Conservation (phyloP, 306 rosid genomes). For the Argentina anserina region DNA sequence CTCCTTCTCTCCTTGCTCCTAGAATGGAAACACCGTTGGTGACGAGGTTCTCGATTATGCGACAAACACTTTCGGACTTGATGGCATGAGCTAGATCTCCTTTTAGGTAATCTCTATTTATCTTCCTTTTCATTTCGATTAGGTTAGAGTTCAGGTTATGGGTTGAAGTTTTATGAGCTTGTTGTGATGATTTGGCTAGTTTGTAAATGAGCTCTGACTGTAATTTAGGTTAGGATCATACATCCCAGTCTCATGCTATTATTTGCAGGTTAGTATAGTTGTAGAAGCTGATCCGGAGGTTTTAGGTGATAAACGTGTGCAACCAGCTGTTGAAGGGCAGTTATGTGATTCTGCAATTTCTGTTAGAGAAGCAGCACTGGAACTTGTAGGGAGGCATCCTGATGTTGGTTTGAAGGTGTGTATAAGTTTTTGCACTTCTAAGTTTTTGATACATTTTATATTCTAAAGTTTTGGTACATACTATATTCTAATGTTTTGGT, state of each 20-base stretch:
- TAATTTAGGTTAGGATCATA: conserved; percentile 3
- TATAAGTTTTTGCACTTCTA: conserved; percentile 17
- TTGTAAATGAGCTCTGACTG: no score
- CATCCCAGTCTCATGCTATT: conserved; percentile 17
- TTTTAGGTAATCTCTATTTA: no score
- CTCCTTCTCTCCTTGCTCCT: no score
- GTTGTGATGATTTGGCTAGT: no score
- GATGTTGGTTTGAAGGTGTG: conserved; percentile 96
- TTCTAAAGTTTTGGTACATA: conserved; percentile 9
- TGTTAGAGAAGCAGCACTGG: conserved; percentile 97
- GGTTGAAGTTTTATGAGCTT: no score
- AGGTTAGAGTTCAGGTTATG: no score
- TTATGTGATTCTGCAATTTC: conserved; percentile 95
- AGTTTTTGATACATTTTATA: no score
- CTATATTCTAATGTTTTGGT: neutral
- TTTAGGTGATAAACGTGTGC: conserved; percentile 81
- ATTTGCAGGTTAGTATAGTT: conserved; percentile 89
- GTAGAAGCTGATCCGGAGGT: conserved; percentile 99
- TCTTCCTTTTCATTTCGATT: no score
- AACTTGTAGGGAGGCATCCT: conserved; percentile 99
- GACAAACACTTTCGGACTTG: no score
- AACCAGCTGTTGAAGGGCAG: conserved; percentile 88
- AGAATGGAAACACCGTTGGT: no score
- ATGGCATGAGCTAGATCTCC: no score
- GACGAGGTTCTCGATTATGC: no score